Evolutionary conservation across 2,329 filamentous ascomycete species (phyloP).

Genomic region (Trichophyton benhamiae): DNA sequence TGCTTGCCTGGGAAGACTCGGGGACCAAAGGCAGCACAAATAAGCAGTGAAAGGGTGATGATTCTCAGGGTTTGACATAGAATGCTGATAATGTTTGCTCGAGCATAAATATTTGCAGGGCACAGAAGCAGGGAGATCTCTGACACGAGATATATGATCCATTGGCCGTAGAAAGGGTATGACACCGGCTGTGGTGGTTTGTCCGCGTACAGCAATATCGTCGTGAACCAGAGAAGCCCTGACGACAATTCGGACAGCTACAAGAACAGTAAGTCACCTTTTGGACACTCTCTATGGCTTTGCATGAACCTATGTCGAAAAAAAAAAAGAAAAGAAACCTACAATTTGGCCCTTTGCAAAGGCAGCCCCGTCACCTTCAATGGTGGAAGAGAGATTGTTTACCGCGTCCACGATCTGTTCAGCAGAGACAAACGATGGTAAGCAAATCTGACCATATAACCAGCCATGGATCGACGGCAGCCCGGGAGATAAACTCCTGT

Average conservation of each 20-base stretch:
- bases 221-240: conserved; percentile 50
- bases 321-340: conserved; percentile 5
- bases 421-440: neutral
- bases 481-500: neutral
- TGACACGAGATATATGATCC: conserved; percentile 45
- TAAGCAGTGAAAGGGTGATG: conserved; percentile 12
- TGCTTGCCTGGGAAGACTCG: conserved; percentile 4
- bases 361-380: conserved; percentile 4
- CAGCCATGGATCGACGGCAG: neutral
- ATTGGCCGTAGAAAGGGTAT: conserved; percentile 53
- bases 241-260: conserved; percentile 49
- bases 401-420: conserved; percentile 13
- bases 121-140: conserved; percentile 41
- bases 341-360: conserved; percentile 11
- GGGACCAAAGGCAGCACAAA: conserved; percentile 11
- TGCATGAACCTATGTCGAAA: neutral
- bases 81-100: conserved; percentile 16
- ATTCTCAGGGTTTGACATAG: conserved; percentile 14
- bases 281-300: neutral
- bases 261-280: neutral
- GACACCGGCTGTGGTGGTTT: conserved; percentile 40
- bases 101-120: conserved; percentile 20
- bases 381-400: conserved; percentile 10
- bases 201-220: conserved; percentile 45
- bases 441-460: neutral